phyloP scores from a whole-genome alignment of 2,329 filamentous ascomycete species.

The Atkinsonella texensis region DNA sequence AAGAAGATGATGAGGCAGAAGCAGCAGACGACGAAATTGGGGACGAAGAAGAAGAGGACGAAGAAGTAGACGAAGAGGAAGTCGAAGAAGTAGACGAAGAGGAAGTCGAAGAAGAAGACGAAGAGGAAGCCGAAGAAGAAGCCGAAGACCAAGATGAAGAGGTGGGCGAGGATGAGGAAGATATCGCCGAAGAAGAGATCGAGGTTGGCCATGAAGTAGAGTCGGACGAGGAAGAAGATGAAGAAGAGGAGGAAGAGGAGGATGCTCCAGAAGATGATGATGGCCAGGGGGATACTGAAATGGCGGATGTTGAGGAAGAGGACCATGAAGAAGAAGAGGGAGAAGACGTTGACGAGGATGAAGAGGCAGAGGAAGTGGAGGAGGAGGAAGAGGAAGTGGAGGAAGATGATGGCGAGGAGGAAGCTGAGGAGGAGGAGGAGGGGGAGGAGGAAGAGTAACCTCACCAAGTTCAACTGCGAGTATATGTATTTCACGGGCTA shows the following conservation, averaged over 20 bases:
- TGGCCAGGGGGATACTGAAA: constrained; percentile 11
- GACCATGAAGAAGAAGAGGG: constrained; percentile 10
- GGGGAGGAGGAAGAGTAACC: constrained; percentile 7
- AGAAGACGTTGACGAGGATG: constrained; percentile 5
- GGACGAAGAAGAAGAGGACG: constrained; percentile 6
- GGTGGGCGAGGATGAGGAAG: constrained; percentile 10
- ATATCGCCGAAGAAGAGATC: constrained; percentile 6
- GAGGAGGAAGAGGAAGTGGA: constrained; percentile 10
- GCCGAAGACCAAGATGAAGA: constrained; percentile 8
- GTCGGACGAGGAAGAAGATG: constrained; percentile 3
- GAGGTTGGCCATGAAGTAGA: constrained; percentile 9
- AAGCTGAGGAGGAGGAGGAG: constrained; percentile 2
- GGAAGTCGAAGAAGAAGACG: constrained; percentile 8
- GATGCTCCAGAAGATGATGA: constrained; percentile 12
- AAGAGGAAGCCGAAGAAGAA: constrained; percentile 8
- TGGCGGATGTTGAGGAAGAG: constrained; percentile 8
- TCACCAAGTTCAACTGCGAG: not conserved
- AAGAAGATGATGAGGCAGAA: constrained; percentile 12
- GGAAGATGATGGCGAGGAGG: constrained; percentile 10
- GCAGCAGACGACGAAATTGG: constrained; percentile 11
- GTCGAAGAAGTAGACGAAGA: constrained; percentile 6
- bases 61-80: constrained; percentile 6
- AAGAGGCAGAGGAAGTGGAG: constrained; percentile 7
- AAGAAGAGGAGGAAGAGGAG: constrained; percentile 8
- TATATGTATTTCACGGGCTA: too few relatives aligned